Conservation (phyloP, 1,139 yeast genomes). For the Pichia sp. region DNA sequence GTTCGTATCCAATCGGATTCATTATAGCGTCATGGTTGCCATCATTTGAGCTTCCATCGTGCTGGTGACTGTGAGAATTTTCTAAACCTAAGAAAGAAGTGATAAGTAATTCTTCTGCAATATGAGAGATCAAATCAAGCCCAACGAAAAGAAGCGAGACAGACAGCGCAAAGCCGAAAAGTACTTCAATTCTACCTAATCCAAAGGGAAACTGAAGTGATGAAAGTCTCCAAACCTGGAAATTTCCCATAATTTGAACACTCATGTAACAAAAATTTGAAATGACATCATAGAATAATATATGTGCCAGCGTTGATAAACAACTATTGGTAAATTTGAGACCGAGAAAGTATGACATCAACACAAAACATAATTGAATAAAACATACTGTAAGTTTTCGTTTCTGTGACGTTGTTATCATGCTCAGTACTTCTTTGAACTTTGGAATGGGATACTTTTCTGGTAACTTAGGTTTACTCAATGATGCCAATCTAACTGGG, state of each 20-base stretch:
- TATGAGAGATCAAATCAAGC: conserved; percentile 77
- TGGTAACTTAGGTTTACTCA: conserved; percentile 66
- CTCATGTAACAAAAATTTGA: conserved; percentile 65
- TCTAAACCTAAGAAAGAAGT: conserved; percentile 31
- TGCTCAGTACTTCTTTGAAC: conserved; percentile 48
- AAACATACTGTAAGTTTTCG: conserved; percentile 58
- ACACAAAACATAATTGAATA: conserved; percentile 50
- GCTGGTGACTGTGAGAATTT: conserved; percentile 20
- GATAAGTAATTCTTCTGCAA: conserved; percentile 65
- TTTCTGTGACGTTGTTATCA: conserved; percentile 49
- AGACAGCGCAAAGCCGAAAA: conserved; percentile 81
- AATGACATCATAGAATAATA: conserved; percentile 78
- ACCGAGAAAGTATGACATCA: conserved; percentile 55
- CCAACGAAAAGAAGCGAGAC: conserved; percentile 87
- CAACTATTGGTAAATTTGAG: conserved; percentile 51
- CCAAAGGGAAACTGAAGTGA: conserved; percentile 88
- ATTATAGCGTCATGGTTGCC: conserved; percentile 21
- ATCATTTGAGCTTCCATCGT: neutral
- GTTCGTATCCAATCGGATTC: conserved; percentile 23
- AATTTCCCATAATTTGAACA: conserved; percentile 78
- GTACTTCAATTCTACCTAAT: conserved; percentile 76
- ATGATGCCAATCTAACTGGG: conserved; percentile 42
- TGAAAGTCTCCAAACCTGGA: conserved; percentile 86
- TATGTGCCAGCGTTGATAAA: conserved; percentile 75
- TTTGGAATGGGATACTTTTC: conserved; percentile 78